phyloP scores from a whole-genome alignment of 805 yeast genomes.

The Jamesozyma rosinii region DNA sequence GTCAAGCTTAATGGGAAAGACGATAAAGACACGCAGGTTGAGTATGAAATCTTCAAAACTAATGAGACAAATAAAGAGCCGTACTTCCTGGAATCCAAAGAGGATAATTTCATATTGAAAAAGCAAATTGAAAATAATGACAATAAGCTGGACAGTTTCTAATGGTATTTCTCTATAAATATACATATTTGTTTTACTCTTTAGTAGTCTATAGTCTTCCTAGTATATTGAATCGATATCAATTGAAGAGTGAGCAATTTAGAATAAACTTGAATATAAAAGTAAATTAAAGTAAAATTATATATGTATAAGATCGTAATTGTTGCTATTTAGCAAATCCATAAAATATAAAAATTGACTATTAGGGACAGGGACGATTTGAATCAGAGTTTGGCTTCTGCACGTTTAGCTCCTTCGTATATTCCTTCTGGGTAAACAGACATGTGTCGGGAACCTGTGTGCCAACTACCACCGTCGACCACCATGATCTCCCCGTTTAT shows the following conservation, averaged over 20 bases:
- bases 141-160: neutral
- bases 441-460: conserved; percentile 43
- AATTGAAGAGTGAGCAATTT: too few species aligned
- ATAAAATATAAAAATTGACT: too few species aligned
- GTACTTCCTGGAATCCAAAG: too few species aligned
- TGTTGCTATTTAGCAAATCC: too few species aligned
- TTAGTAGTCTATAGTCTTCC: too few species aligned
- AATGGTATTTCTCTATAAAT: too few species aligned
- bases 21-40: conserved; percentile 3
- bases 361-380: too few species aligned
- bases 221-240: too few species aligned
- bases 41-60: neutral
- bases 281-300: too few species aligned
- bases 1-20: neutral
- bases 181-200: too few species aligned
- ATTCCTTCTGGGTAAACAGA: conserved; percentile 39
- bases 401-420: conserved; percentile 17
- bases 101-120: neutral
- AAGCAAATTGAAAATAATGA: neutral
- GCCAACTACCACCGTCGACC: conserved; percentile 93
- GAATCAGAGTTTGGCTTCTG: conserved; percentile 32
- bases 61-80: neutral
- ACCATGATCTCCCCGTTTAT: conserved; percentile 69
- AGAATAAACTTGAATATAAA: too few species aligned
- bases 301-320: too few species aligned